Conservation (phyloP, 2,329 filamentous ascomycete genomes). For the Arthrobotrys pseudoclavata region DNA sequence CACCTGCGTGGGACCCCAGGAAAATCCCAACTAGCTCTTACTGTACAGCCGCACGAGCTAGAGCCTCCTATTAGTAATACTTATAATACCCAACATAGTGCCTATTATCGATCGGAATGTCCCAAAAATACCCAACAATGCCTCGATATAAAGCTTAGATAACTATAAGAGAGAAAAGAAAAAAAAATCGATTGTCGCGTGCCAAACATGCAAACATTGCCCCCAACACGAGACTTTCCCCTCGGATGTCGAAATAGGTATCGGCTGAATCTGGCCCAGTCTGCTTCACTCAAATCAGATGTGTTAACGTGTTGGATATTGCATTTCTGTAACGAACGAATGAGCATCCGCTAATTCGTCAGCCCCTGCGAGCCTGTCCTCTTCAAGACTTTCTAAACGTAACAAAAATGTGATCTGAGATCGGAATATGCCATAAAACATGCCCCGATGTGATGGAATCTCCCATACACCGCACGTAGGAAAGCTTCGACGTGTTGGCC, state of each 20-base stretch:
- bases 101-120: constrained; percentile 4
- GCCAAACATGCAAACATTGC: constrained; percentile 12
- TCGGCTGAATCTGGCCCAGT: not conserved
- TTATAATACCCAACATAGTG: not conserved
- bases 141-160: constrained; percentile 7
- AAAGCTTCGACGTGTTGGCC: not conserved
- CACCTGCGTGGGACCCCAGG: not conserved
- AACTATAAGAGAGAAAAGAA: not conserved
- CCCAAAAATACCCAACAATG: constrained; percentile 21
- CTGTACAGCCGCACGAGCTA: constrained; percentile 19
- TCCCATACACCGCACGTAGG: not conserved
- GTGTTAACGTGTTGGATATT: constrained; percentile 16
- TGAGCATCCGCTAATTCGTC: constrained; percentile 21
- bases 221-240: not conserved
- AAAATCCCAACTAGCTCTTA: constrained; percentile 1
- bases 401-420: constrained; percentile 8
- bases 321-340: constrained; percentile 25
- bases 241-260: not conserved
- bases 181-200: constrained; percentile 17
- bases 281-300: not conserved
- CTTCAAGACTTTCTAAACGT: not conserved
- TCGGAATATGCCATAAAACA: constrained; percentile 18
- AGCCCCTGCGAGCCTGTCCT: not conserved
- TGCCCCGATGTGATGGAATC: constrained; percentile 3
- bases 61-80: constrained; percentile 25